These are phyloP conservation scores for Penstemon newberryi DNA, from an alignment of 257 asterid species.

Conservation along the genomic window DNA sequence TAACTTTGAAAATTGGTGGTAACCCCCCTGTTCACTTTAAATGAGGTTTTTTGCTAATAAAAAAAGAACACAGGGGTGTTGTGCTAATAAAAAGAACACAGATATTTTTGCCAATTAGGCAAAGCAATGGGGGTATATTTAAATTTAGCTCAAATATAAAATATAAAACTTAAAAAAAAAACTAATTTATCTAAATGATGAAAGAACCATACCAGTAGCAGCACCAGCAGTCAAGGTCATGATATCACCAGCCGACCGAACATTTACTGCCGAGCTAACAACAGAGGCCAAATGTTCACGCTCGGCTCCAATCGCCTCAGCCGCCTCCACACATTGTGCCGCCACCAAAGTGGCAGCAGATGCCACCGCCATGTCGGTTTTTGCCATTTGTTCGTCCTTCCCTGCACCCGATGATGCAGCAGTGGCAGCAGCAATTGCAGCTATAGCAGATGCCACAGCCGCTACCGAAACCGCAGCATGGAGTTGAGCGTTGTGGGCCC, in stretches of 20 bases:
- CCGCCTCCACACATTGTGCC: conserved; percentile 96
- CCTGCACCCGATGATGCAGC: conserved; percentile 73
- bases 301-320: conserved; percentile 97
- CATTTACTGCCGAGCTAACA: conserved; percentile 93
- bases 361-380: conserved; percentile 92
- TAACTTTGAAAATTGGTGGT: too few relatives aligned
- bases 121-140: too few relatives aligned
- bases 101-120: too few relatives aligned
- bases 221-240: conserved; percentile 98
- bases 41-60: too few relatives aligned
- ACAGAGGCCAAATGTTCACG: conserved; percentile 81
- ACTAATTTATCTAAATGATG: neutral
- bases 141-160: too few relatives aligned
- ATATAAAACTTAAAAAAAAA: too few relatives aligned
- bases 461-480: conserved; percentile 96
- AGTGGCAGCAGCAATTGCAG: conserved; percentile 95
- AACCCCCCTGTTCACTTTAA: too few relatives aligned
- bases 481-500: conserved; percentile 90
- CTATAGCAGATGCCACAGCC: conserved; percentile 90
- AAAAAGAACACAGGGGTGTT: too few relatives aligned
- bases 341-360: conserved; percentile 97
- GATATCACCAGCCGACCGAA: conserved; percentile 87
- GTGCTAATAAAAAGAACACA: too few relatives aligned
- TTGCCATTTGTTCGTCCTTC: conserved; percentile 82
- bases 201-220: conserved; percentile 65